Evolutionary conservation across 2,329 filamentous ascomycete genomes (phyloP).

Genomic region (Dactylellina haptotyla): DNA sequence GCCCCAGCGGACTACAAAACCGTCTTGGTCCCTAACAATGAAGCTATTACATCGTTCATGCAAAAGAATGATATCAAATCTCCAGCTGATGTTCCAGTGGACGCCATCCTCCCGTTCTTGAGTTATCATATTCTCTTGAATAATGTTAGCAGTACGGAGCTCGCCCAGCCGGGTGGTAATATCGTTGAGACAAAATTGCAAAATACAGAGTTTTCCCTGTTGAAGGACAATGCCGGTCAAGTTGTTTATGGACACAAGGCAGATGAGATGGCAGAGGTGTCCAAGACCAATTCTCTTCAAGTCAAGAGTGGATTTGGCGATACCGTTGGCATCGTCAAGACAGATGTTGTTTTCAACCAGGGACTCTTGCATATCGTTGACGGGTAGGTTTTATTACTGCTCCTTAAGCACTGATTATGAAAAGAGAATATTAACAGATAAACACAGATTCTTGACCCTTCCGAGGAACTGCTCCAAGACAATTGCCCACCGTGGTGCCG

Average conservation of each 20-base stretch:
- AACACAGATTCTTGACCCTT: constrained; percentile 27
- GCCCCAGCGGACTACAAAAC: constrained; percentile 15
- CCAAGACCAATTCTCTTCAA: constrained; percentile 11
- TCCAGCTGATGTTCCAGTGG: constrained; percentile 14
- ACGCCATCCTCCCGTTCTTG: constrained; percentile 33
- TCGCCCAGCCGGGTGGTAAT: constrained; percentile 30
- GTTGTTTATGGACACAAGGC: constrained; percentile 32
- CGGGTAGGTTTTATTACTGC: constrained; percentile 22
- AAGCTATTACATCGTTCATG: constrained; percentile 28
- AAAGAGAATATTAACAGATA: not conserved
- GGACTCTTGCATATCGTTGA: constrained; percentile 41
- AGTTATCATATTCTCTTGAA: constrained; percentile 45
- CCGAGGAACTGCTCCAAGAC: constrained; percentile 49
- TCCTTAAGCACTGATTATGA: not conserved
- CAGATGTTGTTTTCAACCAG: constrained; percentile 26
- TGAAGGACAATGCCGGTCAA: constrained; percentile 36
- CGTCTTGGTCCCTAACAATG: constrained; percentile 42
- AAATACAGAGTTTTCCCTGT: constrained; percentile 16
- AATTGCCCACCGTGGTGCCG: constrained; percentile 38
- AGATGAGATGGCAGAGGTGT: not conserved
- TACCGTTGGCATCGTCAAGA: constrained; percentile 22
- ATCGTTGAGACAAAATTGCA: constrained; percentile 38
- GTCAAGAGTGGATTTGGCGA: constrained; percentile 39
- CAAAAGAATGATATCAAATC: constrained; percentile 36
- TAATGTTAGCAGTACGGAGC: constrained; percentile 26